phyloP scores from a whole-genome alignment of 208 protist species.

The Crithidia bombi region DNA sequence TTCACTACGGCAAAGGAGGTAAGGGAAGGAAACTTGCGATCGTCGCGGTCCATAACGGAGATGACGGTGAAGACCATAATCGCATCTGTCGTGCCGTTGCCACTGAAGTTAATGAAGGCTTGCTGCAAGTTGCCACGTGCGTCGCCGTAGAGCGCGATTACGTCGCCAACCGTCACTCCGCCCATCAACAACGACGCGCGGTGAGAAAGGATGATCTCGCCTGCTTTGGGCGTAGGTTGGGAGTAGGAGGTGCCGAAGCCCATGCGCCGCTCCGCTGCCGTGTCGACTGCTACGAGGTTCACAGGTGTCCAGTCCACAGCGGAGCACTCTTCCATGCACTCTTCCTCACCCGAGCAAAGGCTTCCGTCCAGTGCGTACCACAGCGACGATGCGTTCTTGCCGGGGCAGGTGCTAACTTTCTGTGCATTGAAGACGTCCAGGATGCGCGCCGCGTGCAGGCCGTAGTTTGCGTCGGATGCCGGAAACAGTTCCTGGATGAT shows the following conservation, averaged over 20 bases:
- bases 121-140: conserved; percentile 11
- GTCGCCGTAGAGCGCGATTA: conserved; percentile 36
- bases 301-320: not conserved
- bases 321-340: conserved; percentile 25
- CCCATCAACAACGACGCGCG: conserved; percentile 26
- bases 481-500: conserved; percentile 30
- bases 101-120: conserved; percentile 8
- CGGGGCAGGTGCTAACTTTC: conserved; percentile 7
- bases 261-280: conserved; percentile 40
- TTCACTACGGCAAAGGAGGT: conserved; percentile 38
- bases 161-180: conserved; percentile 32
- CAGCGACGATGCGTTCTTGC: conserved; percentile 14
- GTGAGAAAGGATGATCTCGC: conserved; percentile 29
- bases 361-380: conserved; percentile 17
- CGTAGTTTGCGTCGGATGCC: conserved; percentile 20
- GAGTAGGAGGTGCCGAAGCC: conserved; percentile 37
- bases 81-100: not conserved
- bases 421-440: conserved; percentile 14
- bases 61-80: conserved; percentile 42
- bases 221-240: not conserved
- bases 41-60: conserved; percentile 19
- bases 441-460: conserved; percentile 40
- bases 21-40: conserved; percentile 36
- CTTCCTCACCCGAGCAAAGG: not conserved
- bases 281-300: conserved; percentile 28